A percentile compares a stretch with the other conserved stretches of the same genome.
These are phyloP conservation scores for Trichophaea hybrida DNA, from an alignment of 2,329 filamentous ascomycete genomes.

Conservation along the genomic window DNA sequence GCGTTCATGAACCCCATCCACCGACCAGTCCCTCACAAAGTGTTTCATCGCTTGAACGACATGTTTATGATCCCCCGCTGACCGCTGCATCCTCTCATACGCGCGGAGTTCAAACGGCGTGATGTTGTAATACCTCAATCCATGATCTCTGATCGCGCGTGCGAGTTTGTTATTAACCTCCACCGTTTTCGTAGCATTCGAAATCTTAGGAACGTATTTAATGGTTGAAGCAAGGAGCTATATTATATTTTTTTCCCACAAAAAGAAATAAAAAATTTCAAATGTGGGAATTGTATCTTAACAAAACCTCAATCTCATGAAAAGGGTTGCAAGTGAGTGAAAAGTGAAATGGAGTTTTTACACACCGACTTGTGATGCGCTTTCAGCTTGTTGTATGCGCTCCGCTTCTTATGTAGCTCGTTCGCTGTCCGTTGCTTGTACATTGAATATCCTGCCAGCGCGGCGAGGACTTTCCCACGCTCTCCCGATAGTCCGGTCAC, in stretches of 20 bases:
- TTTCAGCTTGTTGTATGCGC: slow-evolving; percentile 12
- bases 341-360: slow-evolving; percentile 4
- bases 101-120: slow-evolving; percentile 34
- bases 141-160: slow-evolving; percentile 35
- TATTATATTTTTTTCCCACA: not conserved
- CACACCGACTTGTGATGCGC: slow-evolving; percentile 15
- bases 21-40: slow-evolving; percentile 44
- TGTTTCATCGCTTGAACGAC: slow-evolving; percentile 44
- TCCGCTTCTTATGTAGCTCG: slow-evolving; percentile 13
- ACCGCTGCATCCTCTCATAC: slow-evolving; percentile 31
- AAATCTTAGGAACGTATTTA: not conserved
- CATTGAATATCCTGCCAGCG: slow-evolving; percentile 14
- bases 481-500: not conserved
- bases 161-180: slow-evolving; percentile 36
- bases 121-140: slow-evolving; percentile 37
- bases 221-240: slow-evolving; percentile 1
- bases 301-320: not conserved
- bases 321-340: not conserved
- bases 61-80: slow-evolving; percentile 36
- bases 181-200: not conserved
- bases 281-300: too few relatives aligned
- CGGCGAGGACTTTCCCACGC: slow-evolving; percentile 12
- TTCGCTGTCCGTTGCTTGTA: slow-evolving; percentile 15
- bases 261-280: too few relatives aligned
- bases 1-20: slow-evolving; percentile 37